These are phyloP conservation scores for Schizonepeta tenuifolia DNA, from an alignment of 257 asterid species.

Conservation along the genomic window DNA sequence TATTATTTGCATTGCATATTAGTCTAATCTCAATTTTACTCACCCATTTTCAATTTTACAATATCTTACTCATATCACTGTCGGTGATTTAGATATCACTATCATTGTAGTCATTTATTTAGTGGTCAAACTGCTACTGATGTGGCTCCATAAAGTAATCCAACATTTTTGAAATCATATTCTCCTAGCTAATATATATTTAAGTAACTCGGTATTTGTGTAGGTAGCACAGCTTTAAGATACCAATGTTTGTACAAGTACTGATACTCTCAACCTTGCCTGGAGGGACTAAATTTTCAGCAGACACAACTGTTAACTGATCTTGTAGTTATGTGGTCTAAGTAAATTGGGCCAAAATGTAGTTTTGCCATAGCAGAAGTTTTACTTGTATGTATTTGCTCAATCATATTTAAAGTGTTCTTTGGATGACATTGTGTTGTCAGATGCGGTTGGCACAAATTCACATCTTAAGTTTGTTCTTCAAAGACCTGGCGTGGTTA, in stretches of 20 bases:
- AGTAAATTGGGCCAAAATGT: slow-evolving; percentile 12
- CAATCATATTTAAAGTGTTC: slow-evolving; percentile 28
- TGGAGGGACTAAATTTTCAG: slow-evolving; percentile 2
- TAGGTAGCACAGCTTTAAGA: slow-evolving; percentile 10
- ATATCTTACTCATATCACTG: slow-evolving; percentile 1
- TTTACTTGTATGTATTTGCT: slow-evolving; percentile 1
- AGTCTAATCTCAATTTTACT: neutral
- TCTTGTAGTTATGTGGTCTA: slow-evolving; percentile 18
- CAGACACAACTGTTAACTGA: slow-evolving; percentile 7
- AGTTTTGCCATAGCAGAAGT: slow-evolving; percentile 27
- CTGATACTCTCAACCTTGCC: neutral
- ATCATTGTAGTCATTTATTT: no score
- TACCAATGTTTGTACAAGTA: no score
- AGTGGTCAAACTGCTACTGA: slow-evolving; percentile 15
- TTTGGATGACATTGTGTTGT: slow-evolving; percentile 34
- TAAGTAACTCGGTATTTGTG: neutral
- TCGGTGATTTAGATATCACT: neutral
- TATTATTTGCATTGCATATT: neutral
- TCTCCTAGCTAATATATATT: neutral
- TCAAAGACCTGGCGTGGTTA: slow-evolving; percentile 57
- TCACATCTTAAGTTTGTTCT: slow-evolving; percentile 48
- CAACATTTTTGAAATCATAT: neutral
- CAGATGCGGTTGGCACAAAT: slow-evolving; percentile 46
- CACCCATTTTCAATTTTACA: neutral
- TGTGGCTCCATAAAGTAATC: neutral